phyloP scores from a whole-genome alignment of 2,329 filamentous ascomycete species.

The Trichoderma polysporum region DNA sequence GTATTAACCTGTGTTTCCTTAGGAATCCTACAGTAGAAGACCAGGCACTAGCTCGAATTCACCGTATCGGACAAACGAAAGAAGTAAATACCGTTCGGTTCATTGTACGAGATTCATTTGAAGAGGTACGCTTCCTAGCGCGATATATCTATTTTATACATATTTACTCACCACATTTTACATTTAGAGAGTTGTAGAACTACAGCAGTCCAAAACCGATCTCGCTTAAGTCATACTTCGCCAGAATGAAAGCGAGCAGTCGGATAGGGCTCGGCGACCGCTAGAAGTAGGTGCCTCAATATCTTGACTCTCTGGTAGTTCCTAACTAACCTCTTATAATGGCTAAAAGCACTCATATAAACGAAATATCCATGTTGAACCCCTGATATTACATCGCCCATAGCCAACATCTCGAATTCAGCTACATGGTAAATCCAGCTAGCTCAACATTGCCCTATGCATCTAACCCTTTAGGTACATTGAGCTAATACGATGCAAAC shows the following conservation, averaged over 20 bases:
- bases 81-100: slow-evolving; percentile 41
- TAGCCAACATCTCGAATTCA: too few relatives aligned
- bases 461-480: too few relatives aligned
- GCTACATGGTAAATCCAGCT: too few relatives aligned
- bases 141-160: neutral
- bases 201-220: slow-evolving; percentile 24
- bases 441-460: too few relatives aligned
- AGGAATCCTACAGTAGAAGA: slow-evolving; percentile 47
- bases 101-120: slow-evolving; percentile 39
- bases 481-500: neutral
- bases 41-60: slow-evolving; percentile 42
- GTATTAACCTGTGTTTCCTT: neutral
- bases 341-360: slow-evolving; percentile 3
- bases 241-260: neutral
- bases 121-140: slow-evolving; percentile 31
- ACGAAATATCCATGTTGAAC: neutral
- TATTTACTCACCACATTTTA: rapidly evolving
- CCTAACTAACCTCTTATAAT: neutral
- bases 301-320: neutral
- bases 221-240: slow-evolving; percentile 5
- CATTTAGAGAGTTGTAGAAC: slow-evolving; percentile 21
- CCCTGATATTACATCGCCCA: neutral
- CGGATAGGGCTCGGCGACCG: neutral
- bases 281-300: neutral
- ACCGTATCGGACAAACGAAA: slow-evolving; percentile 37